Conservation (phyloP, 2,329 filamentous ascomycete species). For the Aspergillus sp. region DNA sequence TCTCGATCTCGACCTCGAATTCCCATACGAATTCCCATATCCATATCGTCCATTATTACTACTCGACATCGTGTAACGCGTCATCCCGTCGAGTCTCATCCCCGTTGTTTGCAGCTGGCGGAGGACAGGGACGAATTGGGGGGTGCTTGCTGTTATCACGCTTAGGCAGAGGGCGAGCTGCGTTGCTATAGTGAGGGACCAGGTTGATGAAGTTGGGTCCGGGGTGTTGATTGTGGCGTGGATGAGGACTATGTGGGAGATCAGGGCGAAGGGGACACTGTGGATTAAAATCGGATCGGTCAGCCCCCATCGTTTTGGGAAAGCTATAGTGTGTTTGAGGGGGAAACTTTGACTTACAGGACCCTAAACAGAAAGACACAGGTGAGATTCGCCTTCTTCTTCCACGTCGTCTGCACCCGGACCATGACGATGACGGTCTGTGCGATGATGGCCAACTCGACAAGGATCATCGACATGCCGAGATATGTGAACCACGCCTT, state of each 20-base stretch:
- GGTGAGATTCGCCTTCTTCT: constrained; percentile 22
- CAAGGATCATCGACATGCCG: not conserved
- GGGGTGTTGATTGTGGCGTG: constrained; percentile 4
- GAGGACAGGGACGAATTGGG: constrained; percentile 29
- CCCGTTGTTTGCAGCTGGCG: constrained; percentile 5
- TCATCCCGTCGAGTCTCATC: not conserved
- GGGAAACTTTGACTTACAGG: constrained; percentile 8
- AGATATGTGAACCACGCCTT: constrained; percentile 3
- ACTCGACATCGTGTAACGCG: not conserved
- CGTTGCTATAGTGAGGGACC: constrained; percentile 24
- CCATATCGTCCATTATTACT: too few species aligned
- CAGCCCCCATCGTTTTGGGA: too few species aligned
- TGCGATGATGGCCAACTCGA: constrained; percentile 19
- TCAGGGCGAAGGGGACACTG: not conserved
- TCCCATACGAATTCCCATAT: too few species aligned
- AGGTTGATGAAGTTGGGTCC: constrained; percentile 27
- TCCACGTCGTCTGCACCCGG: constrained; percentile 26
- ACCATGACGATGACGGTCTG: constrained; percentile 28
- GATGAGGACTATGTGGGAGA: not conserved
- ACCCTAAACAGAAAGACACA: constrained; percentile 30
- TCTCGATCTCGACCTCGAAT: too few species aligned
- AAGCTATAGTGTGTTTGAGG: too few species aligned
- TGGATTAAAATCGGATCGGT: too few species aligned
- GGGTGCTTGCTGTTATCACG: constrained; percentile 31
- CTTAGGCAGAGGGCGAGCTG: constrained; percentile 28